These are phyloP conservation scores for Tetrastigma voinierianum DNA, from an alignment of 164 flowering plant species.

Conservation along the genomic window DNA sequence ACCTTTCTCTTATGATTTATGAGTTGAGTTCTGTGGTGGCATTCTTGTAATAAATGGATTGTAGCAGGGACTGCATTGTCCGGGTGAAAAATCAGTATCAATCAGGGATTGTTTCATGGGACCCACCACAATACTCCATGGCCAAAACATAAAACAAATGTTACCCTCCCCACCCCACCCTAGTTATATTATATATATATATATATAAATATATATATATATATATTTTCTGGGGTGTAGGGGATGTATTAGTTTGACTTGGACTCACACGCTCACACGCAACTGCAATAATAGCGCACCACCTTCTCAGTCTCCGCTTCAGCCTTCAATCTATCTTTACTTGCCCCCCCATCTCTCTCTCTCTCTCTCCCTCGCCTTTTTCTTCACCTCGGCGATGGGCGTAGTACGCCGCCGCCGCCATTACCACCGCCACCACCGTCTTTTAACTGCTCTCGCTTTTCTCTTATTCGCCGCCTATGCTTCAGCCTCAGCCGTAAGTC, in stretches of 20 bases:
- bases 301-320: not conserved
- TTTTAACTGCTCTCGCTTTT: slow-evolving; percentile 23
- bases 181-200: too few relatives aligned
- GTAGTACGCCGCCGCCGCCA: slow-evolving; percentile 27
- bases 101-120: slow-evolving; percentile 4
- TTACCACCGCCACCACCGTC: slow-evolving; percentile 17
- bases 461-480: slow-evolving; percentile 38
- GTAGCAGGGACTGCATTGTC: not conserved
- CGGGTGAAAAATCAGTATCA: slow-evolving; percentile 9
- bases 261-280: slow-evolving; percentile 27
- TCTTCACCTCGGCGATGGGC: slow-evolving; percentile 40
- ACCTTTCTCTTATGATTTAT: not conserved
- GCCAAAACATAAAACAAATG: slow-evolving; percentile 22
- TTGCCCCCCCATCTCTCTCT: slow-evolving; percentile 10
- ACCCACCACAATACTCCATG: not conserved
- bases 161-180: not conserved
- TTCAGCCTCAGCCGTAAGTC: slow-evolving; percentile 19
- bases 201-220: too few relatives aligned
- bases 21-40: not conserved
- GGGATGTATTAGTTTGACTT: slow-evolving; percentile 38
- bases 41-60: not conserved
- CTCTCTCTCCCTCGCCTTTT: too few relatives aligned
- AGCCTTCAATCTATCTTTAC: not conserved
- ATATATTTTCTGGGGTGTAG: too few relatives aligned
- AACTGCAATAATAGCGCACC: slow-evolving; percentile 17